A percentile compares a stretch with the other conserved stretches of the same genome.
phyloP scores from a whole-genome alignment of 2,329 filamentous ascomycete species.

The Phialocephala sp. region DNA sequence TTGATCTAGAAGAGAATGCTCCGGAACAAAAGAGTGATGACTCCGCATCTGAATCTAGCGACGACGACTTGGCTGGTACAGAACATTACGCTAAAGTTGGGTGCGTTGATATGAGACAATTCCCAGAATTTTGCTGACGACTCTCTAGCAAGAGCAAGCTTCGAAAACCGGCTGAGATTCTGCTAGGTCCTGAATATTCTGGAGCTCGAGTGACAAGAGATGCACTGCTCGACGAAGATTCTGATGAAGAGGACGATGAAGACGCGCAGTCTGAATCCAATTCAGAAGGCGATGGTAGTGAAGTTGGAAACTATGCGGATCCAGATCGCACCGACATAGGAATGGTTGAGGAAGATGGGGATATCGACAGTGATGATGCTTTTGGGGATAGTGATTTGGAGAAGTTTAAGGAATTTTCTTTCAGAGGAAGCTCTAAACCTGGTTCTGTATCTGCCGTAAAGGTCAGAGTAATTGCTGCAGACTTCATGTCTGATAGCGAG shows the following conservation, averaged over 20 bases:
- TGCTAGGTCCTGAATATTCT: conserved; percentile 79
- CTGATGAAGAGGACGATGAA: conserved; percentile 59
- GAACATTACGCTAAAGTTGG: conserved; percentile 87
- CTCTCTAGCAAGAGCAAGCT: conserved; percentile 76
- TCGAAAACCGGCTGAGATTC: conserved; percentile 70
- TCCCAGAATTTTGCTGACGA: conserved; percentile 19
- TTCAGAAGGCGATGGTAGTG: conserved; percentile 27
- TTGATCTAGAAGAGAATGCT: conserved; percentile 47
- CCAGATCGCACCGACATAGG: conserved; percentile 61
- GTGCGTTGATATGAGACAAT: conserved; percentile 45
- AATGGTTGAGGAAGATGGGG: conserved; percentile 60
- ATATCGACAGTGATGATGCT: conserved; percentile 70
- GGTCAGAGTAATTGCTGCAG: conserved; percentile 57
- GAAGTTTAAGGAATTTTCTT: conserved; percentile 75
- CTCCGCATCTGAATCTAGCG: conserved; percentile 56
- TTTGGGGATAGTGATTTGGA: conserved; percentile 87
- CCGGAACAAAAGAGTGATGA: conserved; percentile 36
- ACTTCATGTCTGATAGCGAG: conserved; percentile 58
- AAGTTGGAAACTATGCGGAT: conserved; percentile 53
- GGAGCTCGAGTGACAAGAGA: conserved; percentile 77
- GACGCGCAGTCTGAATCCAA: conserved; percentile 54
- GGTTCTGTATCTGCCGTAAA: conserved; percentile 43
- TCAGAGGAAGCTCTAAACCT: conserved; percentile 63
- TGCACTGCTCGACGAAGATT: conserved; percentile 59
- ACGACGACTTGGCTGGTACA: conserved; percentile 66